Conservation (phyloP, 345 rosid genomes). For the Cardiospermum halicacabum region DNA sequence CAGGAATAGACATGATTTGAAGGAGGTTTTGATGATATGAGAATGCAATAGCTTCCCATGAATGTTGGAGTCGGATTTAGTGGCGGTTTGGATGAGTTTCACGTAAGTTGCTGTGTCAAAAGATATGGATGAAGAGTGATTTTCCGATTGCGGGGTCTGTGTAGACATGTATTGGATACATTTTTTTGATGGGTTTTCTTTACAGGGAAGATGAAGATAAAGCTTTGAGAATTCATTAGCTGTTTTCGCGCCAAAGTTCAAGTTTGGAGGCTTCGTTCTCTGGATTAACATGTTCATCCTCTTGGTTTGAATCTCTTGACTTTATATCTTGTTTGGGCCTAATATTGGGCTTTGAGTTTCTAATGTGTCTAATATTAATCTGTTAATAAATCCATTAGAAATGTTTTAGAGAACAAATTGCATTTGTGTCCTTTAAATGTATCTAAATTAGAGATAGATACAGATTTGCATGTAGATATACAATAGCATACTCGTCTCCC, state of each 20-base stretch:
- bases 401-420: too few relatives aligned
- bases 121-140: background rate
- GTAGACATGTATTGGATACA: background rate
- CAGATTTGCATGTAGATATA: too few relatives aligned
- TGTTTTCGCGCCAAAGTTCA: background rate
- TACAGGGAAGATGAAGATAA: background rate
- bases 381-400: too few relatives aligned
- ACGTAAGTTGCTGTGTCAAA: slow-evolving; percentile 32
- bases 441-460: too few relatives aligned
- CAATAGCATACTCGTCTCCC: too few relatives aligned
- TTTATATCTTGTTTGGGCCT: too few relatives aligned
- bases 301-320: background rate
- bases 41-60: slow-evolving; percentile 38
- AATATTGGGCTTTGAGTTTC: too few relatives aligned
- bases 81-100: slow-evolving; percentile 29
- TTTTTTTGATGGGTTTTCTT: background rate
- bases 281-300: background rate
- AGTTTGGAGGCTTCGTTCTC: background rate
- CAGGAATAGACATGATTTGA: slow-evolving; percentile 31
- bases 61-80: slow-evolving; percentile 29
- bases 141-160: background rate
- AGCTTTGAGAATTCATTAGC: background rate
- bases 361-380: too few relatives aligned
- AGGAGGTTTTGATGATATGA: slow-evolving; percentile 39
- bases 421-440: too few relatives aligned